Evolutionary conservation across 208 protist species (phyloP).

Genomic region (Acanthamoeba royreba): DNA sequence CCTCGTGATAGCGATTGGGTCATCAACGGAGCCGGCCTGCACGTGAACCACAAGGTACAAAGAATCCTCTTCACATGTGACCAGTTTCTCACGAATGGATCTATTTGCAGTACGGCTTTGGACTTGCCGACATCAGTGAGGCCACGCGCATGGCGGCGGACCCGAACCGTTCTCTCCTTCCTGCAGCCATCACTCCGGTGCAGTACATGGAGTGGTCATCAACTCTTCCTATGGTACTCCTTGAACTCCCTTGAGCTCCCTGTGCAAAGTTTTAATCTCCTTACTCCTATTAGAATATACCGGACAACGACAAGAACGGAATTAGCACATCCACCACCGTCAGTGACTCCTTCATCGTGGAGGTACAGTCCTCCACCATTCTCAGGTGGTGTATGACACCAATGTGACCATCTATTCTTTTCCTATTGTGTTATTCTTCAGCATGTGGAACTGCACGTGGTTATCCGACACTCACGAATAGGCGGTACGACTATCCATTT

Average conservation of each 20-base stretch:
- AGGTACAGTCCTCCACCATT: not conserved
- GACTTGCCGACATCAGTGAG: not conserved
- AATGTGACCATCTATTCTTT: not conserved
- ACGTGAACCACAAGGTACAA: not conserved
- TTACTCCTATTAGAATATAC: not conserved
- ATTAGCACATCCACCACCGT: not conserved
- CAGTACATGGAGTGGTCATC: not conserved
- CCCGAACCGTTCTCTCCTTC: not conserved
- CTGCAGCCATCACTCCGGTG: not conserved
- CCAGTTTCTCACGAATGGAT: not conserved
- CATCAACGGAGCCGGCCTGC: not conserved
- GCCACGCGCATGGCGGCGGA: not conserved
- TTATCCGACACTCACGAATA: not conserved
- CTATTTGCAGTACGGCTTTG: not conserved
- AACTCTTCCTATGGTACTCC: not conserved
- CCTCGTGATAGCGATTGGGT: not conserved
- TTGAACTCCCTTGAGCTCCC: not conserved
- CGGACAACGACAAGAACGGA: not conserved
- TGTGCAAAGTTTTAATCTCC: not conserved
- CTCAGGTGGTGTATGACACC: too few relatives aligned
- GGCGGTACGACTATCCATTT: not conserved
- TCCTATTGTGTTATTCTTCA: not conserved
- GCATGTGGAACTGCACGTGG: not conserved
- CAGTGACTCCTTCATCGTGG: not conserved
- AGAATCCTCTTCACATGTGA: not conserved